These are phyloP conservation scores for Epichloe brachyelytri DNA, from an alignment of 2,329 filamentous ascomycete genomes.

Conservation along the genomic window DNA sequence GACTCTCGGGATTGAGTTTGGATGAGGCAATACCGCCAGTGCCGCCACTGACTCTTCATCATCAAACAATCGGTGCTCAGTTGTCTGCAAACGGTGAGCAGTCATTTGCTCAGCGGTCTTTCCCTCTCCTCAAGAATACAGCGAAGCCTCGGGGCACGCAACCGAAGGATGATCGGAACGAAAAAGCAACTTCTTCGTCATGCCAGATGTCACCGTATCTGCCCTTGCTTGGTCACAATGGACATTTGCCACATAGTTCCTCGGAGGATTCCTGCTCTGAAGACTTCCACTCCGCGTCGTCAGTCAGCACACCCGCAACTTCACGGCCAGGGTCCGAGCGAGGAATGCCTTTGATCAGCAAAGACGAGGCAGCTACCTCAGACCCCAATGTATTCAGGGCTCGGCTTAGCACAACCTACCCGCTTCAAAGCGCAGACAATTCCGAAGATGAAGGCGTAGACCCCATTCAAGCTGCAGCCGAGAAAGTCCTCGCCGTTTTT, in stretches of 20 bases:
- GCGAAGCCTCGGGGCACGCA: neutral
- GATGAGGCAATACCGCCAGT: conserved; percentile 1
- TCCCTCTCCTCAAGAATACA: neutral
- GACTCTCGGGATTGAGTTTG: conserved; percentile 11
- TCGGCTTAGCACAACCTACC: neutral
- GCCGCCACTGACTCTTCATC: neutral
- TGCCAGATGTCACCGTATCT: neutral
- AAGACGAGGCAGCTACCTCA: conserved; percentile 1
- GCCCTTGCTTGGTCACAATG: neutral
- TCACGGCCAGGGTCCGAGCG: conserved; percentile 29
- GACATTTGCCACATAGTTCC: conserved; percentile 13
- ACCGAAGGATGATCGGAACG: neutral
- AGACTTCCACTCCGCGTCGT: conserved; percentile 21
- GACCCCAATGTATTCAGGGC: conserved; percentile 1
- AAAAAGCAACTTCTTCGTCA: neutral
- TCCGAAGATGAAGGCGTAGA: conserved; percentile 6
- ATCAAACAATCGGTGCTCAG: neutral
- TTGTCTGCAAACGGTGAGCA: neutral
- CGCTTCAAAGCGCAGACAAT: conserved; percentile 1
- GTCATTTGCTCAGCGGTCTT: neutral
- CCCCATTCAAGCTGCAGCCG: conserved; percentile 9
- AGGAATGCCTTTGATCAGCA: conserved; percentile 13
- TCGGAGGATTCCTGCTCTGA: conserved; percentile 27
- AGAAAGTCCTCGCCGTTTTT: conserved; percentile 10
- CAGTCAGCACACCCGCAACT: conserved; percentile 25